Percentiles rank a stretch among this genome's conserved stretches.
phyloP scores from a whole-genome alignment of 129 eudicot genomes.

The Oenanthe sinensis region DNA sequence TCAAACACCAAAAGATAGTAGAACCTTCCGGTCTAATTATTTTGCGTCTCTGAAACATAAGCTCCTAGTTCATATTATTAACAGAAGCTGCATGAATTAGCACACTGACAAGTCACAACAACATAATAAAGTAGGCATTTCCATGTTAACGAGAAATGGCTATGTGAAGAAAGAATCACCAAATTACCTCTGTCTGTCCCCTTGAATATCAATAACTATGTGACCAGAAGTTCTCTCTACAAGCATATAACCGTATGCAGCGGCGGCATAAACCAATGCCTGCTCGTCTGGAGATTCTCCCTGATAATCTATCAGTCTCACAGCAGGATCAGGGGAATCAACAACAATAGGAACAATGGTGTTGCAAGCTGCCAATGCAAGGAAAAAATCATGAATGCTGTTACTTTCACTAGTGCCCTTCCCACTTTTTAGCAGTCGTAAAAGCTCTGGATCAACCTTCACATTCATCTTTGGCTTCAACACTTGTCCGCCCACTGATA shows the following conservation, averaged over 20 bases:
- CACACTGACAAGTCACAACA: constrained; percentile 2
- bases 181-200: constrained; percentile 73
- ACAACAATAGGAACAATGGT: constrained; percentile 83
- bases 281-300: constrained; percentile 99
- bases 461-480: constrained; percentile 85
- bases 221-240: constrained; percentile 94
- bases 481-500: constrained; percentile 55
- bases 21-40: neutral
- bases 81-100: neutral
- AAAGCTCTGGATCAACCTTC: constrained; percentile 59
- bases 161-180: constrained; percentile 6
- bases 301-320: constrained; percentile 77
- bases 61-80: neutral
- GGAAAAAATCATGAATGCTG: constrained; percentile 60
- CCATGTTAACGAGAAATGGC: neutral
- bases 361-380: constrained; percentile 94
- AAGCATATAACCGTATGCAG: constrained; percentile 92
- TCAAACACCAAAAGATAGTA: neutral
- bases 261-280: constrained; percentile 97
- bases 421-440: constrained; percentile 33
- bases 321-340: constrained; percentile 51
- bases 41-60: constrained; percentile 1
- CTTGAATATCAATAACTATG: constrained; percentile 90
- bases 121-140: constrained; percentile 2
- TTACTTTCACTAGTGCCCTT: constrained; percentile 36